These are phyloP conservation scores for Myxozyma melibiosi DNA, from an alignment of 805 yeast genomes.

Conservation along the genomic window DNA sequence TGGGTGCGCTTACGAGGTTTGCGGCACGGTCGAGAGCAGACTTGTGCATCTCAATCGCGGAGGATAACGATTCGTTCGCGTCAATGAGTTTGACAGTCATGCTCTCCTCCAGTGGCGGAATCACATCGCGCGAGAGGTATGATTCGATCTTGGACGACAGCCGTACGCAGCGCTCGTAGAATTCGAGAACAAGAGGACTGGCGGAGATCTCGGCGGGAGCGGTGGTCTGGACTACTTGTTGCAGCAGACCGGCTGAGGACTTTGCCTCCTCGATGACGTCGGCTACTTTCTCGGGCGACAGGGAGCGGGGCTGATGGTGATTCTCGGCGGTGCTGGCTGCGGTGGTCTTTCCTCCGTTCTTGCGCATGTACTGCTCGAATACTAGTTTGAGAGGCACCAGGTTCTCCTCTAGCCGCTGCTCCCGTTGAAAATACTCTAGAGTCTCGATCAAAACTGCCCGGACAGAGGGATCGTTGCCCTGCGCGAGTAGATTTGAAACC, in stretches of 20 bases:
- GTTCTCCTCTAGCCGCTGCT: background rate
- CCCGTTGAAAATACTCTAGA: background rate
- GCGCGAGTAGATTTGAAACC: constrained; percentile 4
- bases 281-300: background rate
- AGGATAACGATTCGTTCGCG: constrained; percentile 14
- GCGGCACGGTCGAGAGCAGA: constrained; percentile 27
- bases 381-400: constrained; percentile 3
- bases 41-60: constrained; percentile 21
- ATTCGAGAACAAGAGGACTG: constrained; percentile 26
- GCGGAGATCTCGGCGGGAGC: constrained; percentile 28
- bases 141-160: constrained; percentile 10
- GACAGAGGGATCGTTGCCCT: constrained; percentile 18
- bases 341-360: background rate
- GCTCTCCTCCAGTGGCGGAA: constrained; percentile 13
- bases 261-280: constrained; percentile 20
- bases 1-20: constrained; percentile 24
- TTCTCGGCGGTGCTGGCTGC: background rate
- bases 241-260: constrained; percentile 19
- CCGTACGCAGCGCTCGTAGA: constrained; percentile 29
- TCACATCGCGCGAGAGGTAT: constrained; percentile 11
- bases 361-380: background rate
- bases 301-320: background rate
- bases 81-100: constrained; percentile 6
- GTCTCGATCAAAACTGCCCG: constrained; percentile 3
- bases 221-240: constrained; percentile 19